A percentile compares a stretch with the other conserved stretches of the same genome.
These are phyloP conservation scores for Inga leiocalycina DNA, from an alignment of 306 rosid genomes.

Conservation along the genomic window DNA sequence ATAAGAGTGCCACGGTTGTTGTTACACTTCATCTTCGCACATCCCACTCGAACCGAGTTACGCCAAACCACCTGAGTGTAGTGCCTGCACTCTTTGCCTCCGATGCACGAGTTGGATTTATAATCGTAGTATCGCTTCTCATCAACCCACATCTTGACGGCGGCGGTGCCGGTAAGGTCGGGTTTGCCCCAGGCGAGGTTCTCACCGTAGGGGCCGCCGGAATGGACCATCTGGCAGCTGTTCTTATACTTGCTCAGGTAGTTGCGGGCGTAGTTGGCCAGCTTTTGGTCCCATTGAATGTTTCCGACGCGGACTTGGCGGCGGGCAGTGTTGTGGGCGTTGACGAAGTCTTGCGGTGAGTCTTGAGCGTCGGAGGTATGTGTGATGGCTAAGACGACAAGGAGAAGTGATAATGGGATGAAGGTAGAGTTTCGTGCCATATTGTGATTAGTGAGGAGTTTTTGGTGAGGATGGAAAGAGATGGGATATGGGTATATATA, in stretches of 20 bases:
- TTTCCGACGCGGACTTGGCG: neutral
- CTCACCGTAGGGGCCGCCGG: neutral
- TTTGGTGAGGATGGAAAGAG: neutral
- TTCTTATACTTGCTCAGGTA: neutral
- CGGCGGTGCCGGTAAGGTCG: neutral
- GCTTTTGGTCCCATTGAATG: neutral
- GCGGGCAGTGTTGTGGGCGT: constrained; percentile 42
- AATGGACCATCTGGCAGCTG: neutral
- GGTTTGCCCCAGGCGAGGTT: constrained; percentile 1
- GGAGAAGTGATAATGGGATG: neutral
- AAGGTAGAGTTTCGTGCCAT: neutral
- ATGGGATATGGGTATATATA: neutral
- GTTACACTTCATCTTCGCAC: constrained; percentile 36
- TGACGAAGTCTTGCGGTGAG: constrained; percentile 44
- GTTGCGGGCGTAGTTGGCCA: neutral
- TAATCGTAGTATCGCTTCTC: neutral
- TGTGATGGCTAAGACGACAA: neutral
- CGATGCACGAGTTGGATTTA: neutral
- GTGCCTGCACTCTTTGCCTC: constrained; percentile 24
- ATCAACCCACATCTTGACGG: neutral
- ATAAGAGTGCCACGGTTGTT: constrained; percentile 15
- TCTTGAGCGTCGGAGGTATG: constrained; percentile 28
- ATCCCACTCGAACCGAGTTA: constrained; percentile 29
- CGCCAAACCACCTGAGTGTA: constrained; percentile 52
- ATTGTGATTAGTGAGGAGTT: neutral